phyloP scores from a whole-genome alignment of 179 eudicot genomes.

The Corrigiola litoralis region DNA sequence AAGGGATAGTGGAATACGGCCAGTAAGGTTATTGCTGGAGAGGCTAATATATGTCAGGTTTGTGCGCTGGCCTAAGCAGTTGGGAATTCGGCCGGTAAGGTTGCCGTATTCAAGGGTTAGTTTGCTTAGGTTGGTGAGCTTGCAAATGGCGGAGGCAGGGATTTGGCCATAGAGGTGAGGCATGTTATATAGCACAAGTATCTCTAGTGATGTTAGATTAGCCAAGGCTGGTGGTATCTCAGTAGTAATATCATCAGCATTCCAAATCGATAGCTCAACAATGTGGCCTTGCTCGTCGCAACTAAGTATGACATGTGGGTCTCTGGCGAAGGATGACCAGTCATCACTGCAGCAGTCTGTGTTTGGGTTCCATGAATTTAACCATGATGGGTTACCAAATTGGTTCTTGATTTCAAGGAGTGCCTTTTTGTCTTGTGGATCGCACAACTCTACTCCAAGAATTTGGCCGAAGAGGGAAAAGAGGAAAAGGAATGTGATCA shows the following conservation, averaged over 20 bases:
- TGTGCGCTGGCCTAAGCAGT: neutral
- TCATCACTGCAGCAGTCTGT: conserved; percentile 4
- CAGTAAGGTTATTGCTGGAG: neutral
- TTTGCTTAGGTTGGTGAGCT: neutral
- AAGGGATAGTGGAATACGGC: neutral
- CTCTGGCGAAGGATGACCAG: too few species aligned
- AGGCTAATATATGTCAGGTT: neutral
- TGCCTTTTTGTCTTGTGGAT: neutral
- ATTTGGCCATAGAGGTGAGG: conserved; percentile 8
- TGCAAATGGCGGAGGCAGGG: conserved; percentile 4
- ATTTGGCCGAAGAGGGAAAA: conserved; percentile 2
- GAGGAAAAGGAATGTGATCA: neutral
- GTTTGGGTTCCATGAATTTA: neutral
- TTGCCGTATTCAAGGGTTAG: neutral
- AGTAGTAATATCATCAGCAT: neutral
- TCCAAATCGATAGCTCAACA: neutral
- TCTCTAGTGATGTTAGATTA: conserved; percentile 1
- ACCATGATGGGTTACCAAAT: conserved; percentile 6
- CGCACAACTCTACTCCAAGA: neutral
- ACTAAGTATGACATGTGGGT: neutral
- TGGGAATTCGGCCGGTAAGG: conserved; percentile 8
- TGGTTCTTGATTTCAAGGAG: conserved; percentile 5
- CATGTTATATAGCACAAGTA: neutral
- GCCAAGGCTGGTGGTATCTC: neutral
- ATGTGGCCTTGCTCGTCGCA: conserved; percentile 9